A percentile compares a stretch with the other conserved stretches of the same genome.
Conservation (phyloP, 805 yeast species). For the Tetrapisispora pingtungensis region DNA sequence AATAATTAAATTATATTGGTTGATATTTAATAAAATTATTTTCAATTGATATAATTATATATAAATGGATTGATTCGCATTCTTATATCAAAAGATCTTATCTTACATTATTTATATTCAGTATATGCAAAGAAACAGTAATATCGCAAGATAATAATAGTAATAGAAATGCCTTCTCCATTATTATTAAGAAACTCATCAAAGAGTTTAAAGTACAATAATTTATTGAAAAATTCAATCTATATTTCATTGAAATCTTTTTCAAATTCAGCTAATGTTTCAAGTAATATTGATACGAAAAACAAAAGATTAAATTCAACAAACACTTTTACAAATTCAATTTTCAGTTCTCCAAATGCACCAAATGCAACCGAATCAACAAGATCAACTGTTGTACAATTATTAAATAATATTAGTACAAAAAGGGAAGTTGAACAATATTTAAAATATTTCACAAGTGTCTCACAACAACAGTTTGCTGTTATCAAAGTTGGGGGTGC, state of each 20-base stretch:
- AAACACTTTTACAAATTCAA: conserved; percentile 13
- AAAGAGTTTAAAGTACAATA: conserved; percentile 16
- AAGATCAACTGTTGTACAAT: conserved; percentile 89
- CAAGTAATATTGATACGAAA: not conserved
- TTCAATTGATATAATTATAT: too few relatives aligned
- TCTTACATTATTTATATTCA: too few relatives aligned
- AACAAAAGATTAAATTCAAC: conserved; percentile 14
- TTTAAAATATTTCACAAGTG: conserved; percentile 91
- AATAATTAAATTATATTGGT: too few relatives aligned
- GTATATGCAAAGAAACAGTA: too few relatives aligned
- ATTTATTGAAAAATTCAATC: conserved; percentile 13
- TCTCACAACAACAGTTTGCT: conserved; percentile 93
- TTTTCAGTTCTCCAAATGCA: conserved; percentile 7
- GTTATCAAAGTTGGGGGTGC: conserved; percentile 99
- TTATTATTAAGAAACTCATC: conserved; percentile 19
- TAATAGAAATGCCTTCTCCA: conserved; percentile 21
- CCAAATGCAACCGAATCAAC: conserved; percentile 34
- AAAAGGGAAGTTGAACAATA: conserved; percentile 98
- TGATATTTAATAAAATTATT: too few relatives aligned
- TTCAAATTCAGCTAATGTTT: not conserved
- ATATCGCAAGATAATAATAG: too few relatives aligned
- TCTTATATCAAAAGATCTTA: too few relatives aligned
- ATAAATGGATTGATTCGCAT: too few relatives aligned
- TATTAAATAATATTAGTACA: conserved; percentile 91
- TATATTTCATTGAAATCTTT: conserved; percentile 7